phyloP scores from a whole-genome alignment of 1,284 basidiomycete genomes.

The Pterulicium gracile region DNA sequence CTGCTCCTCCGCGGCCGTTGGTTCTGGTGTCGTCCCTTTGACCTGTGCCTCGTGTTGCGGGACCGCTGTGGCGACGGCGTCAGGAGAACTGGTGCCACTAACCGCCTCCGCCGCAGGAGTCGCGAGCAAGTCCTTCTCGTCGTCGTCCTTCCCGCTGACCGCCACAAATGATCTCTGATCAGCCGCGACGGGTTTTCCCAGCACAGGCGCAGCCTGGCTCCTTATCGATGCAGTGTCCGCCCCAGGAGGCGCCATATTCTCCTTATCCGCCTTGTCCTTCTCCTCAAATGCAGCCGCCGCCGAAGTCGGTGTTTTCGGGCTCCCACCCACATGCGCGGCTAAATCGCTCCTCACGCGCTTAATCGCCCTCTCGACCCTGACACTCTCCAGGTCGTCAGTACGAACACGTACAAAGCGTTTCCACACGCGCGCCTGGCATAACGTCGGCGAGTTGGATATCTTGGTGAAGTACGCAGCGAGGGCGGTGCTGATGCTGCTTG shows the following conservation, averaged over 20 bases:
- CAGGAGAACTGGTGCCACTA: neutral
- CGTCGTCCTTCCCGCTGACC: neutral
- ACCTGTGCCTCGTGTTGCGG: neutral
- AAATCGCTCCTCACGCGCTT: conserved; percentile 79
- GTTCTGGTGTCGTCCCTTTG: no score
- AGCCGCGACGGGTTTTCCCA: neutral
- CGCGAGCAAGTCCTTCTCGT: neutral
- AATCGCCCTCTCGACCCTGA: conserved; percentile 77
- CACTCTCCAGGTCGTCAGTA: conserved; percentile 78
- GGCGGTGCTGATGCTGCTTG: conserved; percentile 46
- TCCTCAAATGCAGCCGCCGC: neutral
- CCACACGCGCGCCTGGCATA: conserved; percentile 66
- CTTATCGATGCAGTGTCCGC: neutral
- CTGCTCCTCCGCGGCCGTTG: no score
- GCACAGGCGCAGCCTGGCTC: neutral
- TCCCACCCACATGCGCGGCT: conserved; percentile 46
- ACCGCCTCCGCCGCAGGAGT: neutral
- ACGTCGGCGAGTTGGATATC: conserved; percentile 52
- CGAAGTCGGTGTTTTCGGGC: conserved; percentile 14
- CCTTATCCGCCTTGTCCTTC: neutral
- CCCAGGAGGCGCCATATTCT: neutral
- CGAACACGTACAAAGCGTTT: conserved; percentile 78
- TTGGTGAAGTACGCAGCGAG: conserved; percentile 74
- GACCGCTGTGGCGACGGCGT: neutral
- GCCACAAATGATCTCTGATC: neutral